These are phyloP conservation scores for Euphorbia schlechtendalii DNA, from an alignment of 441 rosid genomes.

Conservation along the genomic window DNA sequence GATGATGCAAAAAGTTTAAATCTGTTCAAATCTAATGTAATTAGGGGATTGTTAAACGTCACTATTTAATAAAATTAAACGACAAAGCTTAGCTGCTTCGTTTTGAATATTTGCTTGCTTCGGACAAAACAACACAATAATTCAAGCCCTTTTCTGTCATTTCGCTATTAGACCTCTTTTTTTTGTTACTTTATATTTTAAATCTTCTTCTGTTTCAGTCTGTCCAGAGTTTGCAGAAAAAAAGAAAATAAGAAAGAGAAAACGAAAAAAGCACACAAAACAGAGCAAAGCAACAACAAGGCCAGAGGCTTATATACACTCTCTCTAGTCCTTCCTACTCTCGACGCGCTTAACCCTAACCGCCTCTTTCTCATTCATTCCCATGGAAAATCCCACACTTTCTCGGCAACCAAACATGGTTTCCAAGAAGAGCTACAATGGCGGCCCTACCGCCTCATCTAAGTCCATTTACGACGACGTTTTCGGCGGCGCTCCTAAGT, in stretches of 20 bases:
- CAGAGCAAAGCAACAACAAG: constrained; percentile 21
- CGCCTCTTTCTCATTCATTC: constrained; percentile 14
- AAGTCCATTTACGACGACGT: constrained; percentile 67
- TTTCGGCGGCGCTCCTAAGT: constrained; percentile 62
- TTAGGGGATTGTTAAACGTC: background rate
- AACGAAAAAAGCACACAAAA: constrained; percentile 4
- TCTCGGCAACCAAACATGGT: constrained; percentile 49
- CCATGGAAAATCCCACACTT: constrained; percentile 67
- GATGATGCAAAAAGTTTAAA: background rate
- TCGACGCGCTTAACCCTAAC: background rate
- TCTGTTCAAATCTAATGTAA: background rate
- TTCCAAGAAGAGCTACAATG: constrained; percentile 41
- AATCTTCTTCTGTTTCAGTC: constrained; percentile 26
- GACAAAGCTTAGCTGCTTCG: background rate
- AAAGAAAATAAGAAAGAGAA: constrained; percentile 10
- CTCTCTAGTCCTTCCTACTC: background rate
- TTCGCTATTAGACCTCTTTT: constrained; percentile 6
- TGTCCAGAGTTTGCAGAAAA: constrained; percentile 16
- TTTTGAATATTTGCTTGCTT: background rate
- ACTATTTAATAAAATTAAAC: background rate
- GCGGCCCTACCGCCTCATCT: constrained; percentile 21
- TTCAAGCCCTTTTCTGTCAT: constrained; percentile 32
- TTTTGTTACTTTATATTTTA: constrained; percentile 15
- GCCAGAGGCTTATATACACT: background rate
- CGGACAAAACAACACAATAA: constrained; percentile 11